Percentiles rank a stretch among this genome's conserved stretches.
phyloP scores from a whole-genome alignment of 2,329 filamentous ascomycete genomes.

The Neopestalotiopsis sp. region DNA sequence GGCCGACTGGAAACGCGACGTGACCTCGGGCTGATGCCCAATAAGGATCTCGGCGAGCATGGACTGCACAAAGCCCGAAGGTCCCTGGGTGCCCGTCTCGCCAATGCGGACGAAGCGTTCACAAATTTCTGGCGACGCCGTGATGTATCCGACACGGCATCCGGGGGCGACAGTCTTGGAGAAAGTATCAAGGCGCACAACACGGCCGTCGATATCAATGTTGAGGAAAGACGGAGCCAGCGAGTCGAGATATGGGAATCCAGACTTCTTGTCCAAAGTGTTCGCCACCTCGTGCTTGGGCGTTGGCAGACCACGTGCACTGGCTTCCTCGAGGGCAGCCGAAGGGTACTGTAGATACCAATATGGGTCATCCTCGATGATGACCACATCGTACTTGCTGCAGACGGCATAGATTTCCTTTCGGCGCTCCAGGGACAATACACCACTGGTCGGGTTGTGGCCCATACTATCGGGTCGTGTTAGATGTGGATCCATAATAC shows the following conservation, averaged over 20 bases:
- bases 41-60: slow-evolving; percentile 80
- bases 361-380: slow-evolving; percentile 94
- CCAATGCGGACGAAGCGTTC: slow-evolving; percentile 77
- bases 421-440: slow-evolving; percentile 74
- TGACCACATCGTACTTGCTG: slow-evolving; percentile 85
- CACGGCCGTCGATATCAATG: slow-evolving; percentile 83
- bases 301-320: slow-evolving; percentile 46
- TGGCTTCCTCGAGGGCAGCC: slow-evolving; percentile 58
- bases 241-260: slow-evolving; percentile 81
- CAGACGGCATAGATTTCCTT: slow-evolving; percentile 82
- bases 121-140: slow-evolving; percentile 78
- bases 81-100: slow-evolving; percentile 81
- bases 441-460: slow-evolving; percentile 85
- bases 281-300: slow-evolving; percentile 38
- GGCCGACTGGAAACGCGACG: slow-evolving; percentile 45
- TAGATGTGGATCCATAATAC: slow-evolving; percentile 20
- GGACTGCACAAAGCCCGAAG: slow-evolving; percentile 87
- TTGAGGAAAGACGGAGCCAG: slow-evolving; percentile 83
- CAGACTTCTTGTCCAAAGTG: slow-evolving; percentile 51
- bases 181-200: slow-evolving; percentile 90
- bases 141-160: slow-evolving; percentile 89
- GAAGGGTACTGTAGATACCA: slow-evolving; percentile 93
- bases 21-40: slow-evolving; percentile 65
- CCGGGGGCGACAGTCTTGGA: slow-evolving; percentile 92
- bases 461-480: slow-evolving; percentile 64